Conservation (phyloP, 257 asterid species). For the Primulina tabacum region DNA sequence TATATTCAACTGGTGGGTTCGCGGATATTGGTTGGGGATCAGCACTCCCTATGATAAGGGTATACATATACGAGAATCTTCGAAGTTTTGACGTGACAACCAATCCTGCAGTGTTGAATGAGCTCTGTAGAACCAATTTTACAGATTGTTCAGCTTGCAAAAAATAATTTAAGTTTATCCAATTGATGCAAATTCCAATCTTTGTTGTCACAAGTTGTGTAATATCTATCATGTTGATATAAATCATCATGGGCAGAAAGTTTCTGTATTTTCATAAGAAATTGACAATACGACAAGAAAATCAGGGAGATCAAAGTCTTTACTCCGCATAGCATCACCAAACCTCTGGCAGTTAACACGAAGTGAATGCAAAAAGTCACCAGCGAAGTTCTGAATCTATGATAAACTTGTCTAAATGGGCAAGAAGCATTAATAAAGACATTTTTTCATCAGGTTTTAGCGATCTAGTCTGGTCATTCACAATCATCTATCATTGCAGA, state of each 20-base stretch:
- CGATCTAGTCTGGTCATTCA: not conserved
- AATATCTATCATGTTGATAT: not conserved
- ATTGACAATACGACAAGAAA: not conserved
- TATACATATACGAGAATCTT: constrained; percentile 84
- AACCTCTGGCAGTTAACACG: not conserved
- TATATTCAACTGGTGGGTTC: constrained; percentile 71
- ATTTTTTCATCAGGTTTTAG: not conserved
- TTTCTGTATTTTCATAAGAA: not conserved
- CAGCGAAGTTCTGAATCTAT: not conserved
- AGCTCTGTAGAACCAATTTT: constrained; percentile 78
- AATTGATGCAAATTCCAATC: not conserved
- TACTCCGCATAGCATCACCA: not conserved
- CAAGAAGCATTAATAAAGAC: too few relatives aligned
- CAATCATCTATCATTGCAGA: not conserved
- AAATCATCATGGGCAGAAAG: not conserved
- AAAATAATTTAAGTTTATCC: not conserved
- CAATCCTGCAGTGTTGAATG: constrained; percentile 71
- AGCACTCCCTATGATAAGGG: constrained; percentile 77
- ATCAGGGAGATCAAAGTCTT: too few relatives aligned
- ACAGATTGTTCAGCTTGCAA: constrained; percentile 26
- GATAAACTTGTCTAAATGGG: too few relatives aligned
- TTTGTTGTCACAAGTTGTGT: too few relatives aligned
- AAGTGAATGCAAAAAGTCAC: too few relatives aligned
- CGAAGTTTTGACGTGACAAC: constrained; percentile 84
- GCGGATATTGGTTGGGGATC: constrained; percentile 88